A percentile compares a stretch with the other conserved stretches of the same genome.
Evolutionary conservation across 78 protist species (phyloP).

Genomic region (Speleostelium caveatum): DNA sequence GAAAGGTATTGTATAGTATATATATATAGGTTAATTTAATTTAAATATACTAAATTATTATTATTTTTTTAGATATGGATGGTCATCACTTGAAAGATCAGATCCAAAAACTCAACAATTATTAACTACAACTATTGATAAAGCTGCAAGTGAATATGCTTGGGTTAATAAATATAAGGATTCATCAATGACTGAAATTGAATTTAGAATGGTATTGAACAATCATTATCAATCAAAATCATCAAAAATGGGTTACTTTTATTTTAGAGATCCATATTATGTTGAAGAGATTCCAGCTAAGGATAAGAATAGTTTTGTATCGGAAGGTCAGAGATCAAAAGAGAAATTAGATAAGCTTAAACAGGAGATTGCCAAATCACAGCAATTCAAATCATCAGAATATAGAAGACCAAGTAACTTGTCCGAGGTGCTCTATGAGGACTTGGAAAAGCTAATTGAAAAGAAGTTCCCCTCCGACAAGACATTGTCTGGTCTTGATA

Average conservation of each 20-base stretch:
- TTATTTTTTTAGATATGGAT: too few species aligned
- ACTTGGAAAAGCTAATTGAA: conserved; percentile 61
- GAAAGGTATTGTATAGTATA: too few species aligned
- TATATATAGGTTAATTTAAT: too few species aligned
- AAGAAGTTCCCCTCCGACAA: conserved; percentile 66
- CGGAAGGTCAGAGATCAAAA: conserved; percentile 52
- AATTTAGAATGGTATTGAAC: conserved; percentile 45
- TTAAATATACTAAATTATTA: too few species aligned
- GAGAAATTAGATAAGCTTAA: conserved; percentile 63
- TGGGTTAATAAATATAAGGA: conserved; percentile 79
- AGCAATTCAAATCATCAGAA: conserved; percentile 14
- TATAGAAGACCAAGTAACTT: conserved; percentile 74
- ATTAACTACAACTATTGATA: conserved; percentile 34
- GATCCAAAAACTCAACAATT: conserved; percentile 73
- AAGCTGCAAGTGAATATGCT: conserved; percentile 70
- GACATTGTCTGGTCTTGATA: conserved; percentile 5
- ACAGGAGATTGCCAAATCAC: conserved; percentile 13
- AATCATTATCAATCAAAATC: not conserved
- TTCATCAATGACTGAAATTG: conserved; percentile 74
- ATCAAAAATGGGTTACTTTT: conserved; percentile 33
- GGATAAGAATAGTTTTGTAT: conserved; percentile 63
- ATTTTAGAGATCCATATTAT: conserved; percentile 79
- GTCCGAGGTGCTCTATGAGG: conserved; percentile 72
- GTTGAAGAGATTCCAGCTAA: conserved; percentile 42
- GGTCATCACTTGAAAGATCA: conserved; percentile 65